Base-by-base conservation (phyloP, 225 moss, liverwort and hornwort genomes). In the Pseudoscleropodium purum region DNA sequence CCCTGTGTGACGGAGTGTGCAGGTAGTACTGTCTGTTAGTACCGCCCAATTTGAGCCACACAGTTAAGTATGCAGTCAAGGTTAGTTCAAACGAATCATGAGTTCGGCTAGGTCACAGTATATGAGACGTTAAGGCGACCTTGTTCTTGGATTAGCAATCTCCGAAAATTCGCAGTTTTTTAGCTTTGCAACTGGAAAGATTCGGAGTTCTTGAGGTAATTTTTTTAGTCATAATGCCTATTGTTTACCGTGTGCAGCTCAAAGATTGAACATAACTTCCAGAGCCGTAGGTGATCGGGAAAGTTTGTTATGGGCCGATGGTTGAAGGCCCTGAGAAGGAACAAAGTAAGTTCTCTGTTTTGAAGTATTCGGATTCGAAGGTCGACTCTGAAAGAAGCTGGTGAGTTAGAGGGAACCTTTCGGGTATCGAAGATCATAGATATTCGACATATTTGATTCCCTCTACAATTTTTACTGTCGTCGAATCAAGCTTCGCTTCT, bases 1-100 rank as follows among this genome's bases (percentile, higher is more conserved):
- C 33, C 72, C 66, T 34, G 75, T 86, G 91, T 92, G 91, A 43
- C 18, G 80, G 36, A 73, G 81, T 75, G 83, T 85, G 91, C 81
- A 94, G 89, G 90, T 91, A 79, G 87, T 89, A 85, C 87, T 82
- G 68, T 79, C 90, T 82, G 88, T 87, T 87, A 84, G 87, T 79
- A 91, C 91, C 26, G 78, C 89, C 72, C 70, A 59, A 72, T 85
- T 47, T 82, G 52, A 86, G 83, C 83, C 91, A 82, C 89, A 72
- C 86, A 82, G 72, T 54, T n/a, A 70, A 75, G 18, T 60, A 15
- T 52, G 67, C 79, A 89, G 84, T 65, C 81, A 59, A 57, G 89
- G 66, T 68, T 86, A 34, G 89, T 89, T 84, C 77, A 36, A 87
- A 70, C 75, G 84, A 84, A 88, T 89, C 84, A 86, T 79, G 90